Base-by-base conservation (phyloP, 805 yeast species). In the Saturnispora halmiae region DNA sequence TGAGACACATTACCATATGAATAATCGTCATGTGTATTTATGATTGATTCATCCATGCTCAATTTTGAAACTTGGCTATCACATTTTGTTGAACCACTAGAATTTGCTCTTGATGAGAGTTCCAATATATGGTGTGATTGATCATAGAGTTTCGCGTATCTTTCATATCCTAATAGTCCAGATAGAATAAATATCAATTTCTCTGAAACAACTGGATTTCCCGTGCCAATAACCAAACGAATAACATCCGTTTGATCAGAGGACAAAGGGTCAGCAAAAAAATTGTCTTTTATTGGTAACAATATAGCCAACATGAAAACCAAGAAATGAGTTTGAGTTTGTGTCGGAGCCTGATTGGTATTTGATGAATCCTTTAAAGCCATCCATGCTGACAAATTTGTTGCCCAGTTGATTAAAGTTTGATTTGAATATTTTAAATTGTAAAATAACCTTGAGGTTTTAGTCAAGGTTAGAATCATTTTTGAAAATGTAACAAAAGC, bases 201-300 rank as follows among this genome's bases (percentile, higher is more conserved):
- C 46, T 74, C 75, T 4, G 78, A 76, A 4, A 74, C 75, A 22
- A 65, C 66, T 2, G 79, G 76, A 46, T 74, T 74, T 7, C 75
- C 74, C 0, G 79, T 74, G 65, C 71, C 69, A 2, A 74, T 60
- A 3, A 73, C 73, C 1, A 73, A 63, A 34, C 79, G 53, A 22
- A 58, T 59, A 26, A 51, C 50, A 1, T 52, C 43, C 1, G 36
- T 21, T 10, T 42, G 21, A 6, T 33, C 30, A n/a, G 28, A 38
- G 13, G 48, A 44, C 28, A 52, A 47, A 1, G 75, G 72, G 32
- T 61, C 64, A 6, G 47, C 39, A 31, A 72, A 54, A 42, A 64
- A 58, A 2, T 56, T 42, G 8, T 50, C 28, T 31, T 71, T 52
- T 4, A 63, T 46, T 2, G 75, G 75, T 2, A 68, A 41, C 15